Percentiles rank a stretch among this genome's conserved stretches.
phyloP scores from a whole-genome alignment of 495 filamentous ascomycete species.

The Aspergillus olivimuriae region DNA sequence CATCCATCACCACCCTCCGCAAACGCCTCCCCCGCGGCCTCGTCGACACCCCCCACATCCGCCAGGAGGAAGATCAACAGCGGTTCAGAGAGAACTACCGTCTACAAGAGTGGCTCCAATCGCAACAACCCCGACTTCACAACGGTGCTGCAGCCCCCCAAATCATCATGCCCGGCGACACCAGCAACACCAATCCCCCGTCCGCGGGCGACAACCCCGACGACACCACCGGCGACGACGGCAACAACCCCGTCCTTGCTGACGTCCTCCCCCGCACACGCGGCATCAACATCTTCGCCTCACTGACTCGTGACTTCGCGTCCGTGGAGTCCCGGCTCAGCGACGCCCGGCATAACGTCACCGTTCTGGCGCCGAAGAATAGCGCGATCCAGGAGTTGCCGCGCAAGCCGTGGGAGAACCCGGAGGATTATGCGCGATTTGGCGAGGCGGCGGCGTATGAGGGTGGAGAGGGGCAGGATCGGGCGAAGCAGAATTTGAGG shows the following conservation, averaged over 20 bases:
- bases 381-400: constrained; percentile 71
- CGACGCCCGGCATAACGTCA: constrained; percentile 65
- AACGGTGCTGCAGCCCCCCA: constrained; percentile 22
- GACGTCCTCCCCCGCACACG: constrained; percentile 82
- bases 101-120: constrained; percentile 17
- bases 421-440: constrained; percentile 65
- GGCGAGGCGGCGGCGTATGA: constrained; percentile 72
- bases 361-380: constrained; percentile 85
- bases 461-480: constrained; percentile 68
- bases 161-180: constrained; percentile 29
- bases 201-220: constrained; percentile 15
- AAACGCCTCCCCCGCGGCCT: constrained; percentile 15
- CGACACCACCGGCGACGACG: constrained; percentile 8
- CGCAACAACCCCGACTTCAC: constrained; percentile 30
- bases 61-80: constrained; percentile 7
- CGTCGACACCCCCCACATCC: constrained; percentile 9
- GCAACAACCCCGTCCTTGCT: constrained; percentile 53
- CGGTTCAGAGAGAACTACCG: constrained; percentile 1
- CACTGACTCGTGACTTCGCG: constrained; percentile 76
- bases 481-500: constrained; percentile 72
- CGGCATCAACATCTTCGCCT: constrained; percentile 81
- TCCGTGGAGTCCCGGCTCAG: constrained; percentile 64
- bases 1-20: constrained; percentile 2
- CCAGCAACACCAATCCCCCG: neutral
- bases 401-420: constrained; percentile 91